A percentile compares a stretch with the other conserved stretches of the same genome.
Conservation (phyloP, 1,284 basidiomycete genomes). For the Schizophyllum commune region DNA sequence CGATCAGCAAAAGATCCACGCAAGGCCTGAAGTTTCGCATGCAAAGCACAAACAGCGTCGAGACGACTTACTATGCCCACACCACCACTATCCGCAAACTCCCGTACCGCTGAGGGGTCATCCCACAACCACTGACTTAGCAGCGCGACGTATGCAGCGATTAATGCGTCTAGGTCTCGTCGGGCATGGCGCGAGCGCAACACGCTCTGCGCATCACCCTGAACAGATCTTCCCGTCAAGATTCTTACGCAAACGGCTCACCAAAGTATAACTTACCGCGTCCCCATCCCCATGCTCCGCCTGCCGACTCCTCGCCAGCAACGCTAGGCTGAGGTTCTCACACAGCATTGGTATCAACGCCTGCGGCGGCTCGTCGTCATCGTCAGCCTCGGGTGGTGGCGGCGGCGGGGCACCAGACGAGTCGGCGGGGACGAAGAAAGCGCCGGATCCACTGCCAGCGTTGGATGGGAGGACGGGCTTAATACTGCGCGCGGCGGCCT, state of each 20-base stretch:
- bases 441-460: constrained; percentile 27
- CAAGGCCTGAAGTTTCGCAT: too few species aligned
- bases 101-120: constrained; percentile 79
- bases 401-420: constrained; percentile 30
- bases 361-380: constrained; percentile 61
- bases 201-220: too few species aligned
- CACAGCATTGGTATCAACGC: constrained; percentile 62
- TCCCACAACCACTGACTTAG: constrained; percentile 97
- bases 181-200: too few species aligned
- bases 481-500: too few species aligned
- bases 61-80: constrained; percentile 71
- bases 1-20: constrained; percentile 6
- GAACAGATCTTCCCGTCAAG: too few species aligned
- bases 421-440: constrained; percentile 72
- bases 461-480: constrained; percentile 16
- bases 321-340: constrained; percentile 64
- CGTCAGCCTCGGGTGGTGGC: constrained; percentile 22
- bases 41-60: too few species aligned
- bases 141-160: constrained; percentile 80
- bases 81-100: constrained; percentile 87
- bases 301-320: constrained; percentile 65
- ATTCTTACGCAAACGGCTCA: too few species aligned
- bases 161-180: constrained; percentile 81
- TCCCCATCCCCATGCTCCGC: constrained; percentile 14
- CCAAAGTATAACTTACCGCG: too few species aligned